Conservation (phyloP, 257 asterid genomes). For the Nicotiana noctiflora region DNA sequence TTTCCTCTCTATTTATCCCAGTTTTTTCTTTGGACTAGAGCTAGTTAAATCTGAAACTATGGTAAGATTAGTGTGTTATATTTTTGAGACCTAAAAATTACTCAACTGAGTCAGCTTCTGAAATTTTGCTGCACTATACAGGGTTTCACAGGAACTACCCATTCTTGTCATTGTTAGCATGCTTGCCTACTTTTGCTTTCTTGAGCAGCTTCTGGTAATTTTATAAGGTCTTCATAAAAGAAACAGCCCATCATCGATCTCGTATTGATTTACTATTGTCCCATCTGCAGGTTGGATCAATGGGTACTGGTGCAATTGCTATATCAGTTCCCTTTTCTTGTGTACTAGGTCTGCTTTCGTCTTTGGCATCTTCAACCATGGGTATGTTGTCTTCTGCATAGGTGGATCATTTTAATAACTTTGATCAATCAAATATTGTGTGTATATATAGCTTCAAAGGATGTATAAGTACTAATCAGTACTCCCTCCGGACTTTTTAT, state of each 20-base stretch:
- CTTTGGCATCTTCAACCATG: conserved; percentile 78
- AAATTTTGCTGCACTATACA: conserved; percentile 19
- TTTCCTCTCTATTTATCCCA: background rate
- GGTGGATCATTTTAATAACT: background rate
- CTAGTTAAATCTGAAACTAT: background rate
- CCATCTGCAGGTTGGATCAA: conserved; percentile 42
- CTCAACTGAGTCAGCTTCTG: background rate
- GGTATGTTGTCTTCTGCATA: conserved; percentile 34
- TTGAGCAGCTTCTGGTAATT: conserved; percentile 82
- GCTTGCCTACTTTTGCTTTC: conserved; percentile 89
- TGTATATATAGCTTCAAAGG: background rate
- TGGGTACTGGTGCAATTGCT: conserved; percentile 68
- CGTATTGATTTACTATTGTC: conserved; percentile 7
- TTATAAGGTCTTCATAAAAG: background rate
- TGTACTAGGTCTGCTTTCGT: conserved; percentile 80
- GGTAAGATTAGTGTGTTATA: background rate
- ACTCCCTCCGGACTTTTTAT: background rate
- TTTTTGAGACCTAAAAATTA: background rate
- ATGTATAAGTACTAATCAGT: background rate
- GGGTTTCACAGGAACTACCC: conserved; percentile 91
- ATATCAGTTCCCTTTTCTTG: conserved; percentile 89
- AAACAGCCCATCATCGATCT: background rate
- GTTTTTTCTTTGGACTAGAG: background rate
- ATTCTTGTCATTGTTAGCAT: conserved; percentile 74
- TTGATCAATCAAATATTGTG: background rate